Base-by-base conservation (phyloP, 2,329 filamentous ascomycete genomes). In the Macrophomina phaseolina region DNA sequence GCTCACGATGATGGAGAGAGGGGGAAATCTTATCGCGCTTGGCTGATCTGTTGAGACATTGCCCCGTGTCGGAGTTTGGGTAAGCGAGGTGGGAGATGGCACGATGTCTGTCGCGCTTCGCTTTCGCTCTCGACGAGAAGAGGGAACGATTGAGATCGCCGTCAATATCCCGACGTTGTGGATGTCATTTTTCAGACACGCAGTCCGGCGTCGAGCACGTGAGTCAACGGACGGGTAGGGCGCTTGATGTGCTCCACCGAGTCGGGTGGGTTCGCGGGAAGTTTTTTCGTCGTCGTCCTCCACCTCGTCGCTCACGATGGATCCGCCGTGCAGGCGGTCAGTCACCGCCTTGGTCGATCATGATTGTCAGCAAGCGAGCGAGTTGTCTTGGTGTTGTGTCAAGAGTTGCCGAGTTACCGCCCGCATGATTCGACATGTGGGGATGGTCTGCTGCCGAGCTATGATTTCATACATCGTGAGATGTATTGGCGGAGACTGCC, bases 401-500 rank as follows among this genome's bases (percentile, higher is more conserved):
- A 61, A 18, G 30, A 14, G 23, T 9, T 60, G 56, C 56, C 56
- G 56, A 28, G 18, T 18, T 46, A 40, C 56, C 58, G 58, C 58
- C 49, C 30, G 58, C 58, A 62, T 62, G 58, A 62, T 49, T 49
- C 42, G 32, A 48, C 9, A n/a, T 62, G 58, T 49, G 56, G 56
- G 56, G 56, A 61, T 8, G 40, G 34, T 40, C 42, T 9, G 42
- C 2, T 61, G 56, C 23, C 40, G 9, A 12, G 58, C 45, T 23
- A 62, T 62, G 58, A 62, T 62, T 62, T 62, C 58, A 62, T 62
- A 62, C 58, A 62, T 62, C 58, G 58, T 49, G 58, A 62, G 58
- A 30, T 18, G 58, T 62, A 49, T 62, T 49, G 58, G 45, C 58
- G 58, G 58, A 38, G 12, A 38, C 11, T 49, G 42, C 58, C 58